Evolutionary conservation across 257 asterid genomes (phyloP).

Genomic region (Cordia subcordata): DNA sequence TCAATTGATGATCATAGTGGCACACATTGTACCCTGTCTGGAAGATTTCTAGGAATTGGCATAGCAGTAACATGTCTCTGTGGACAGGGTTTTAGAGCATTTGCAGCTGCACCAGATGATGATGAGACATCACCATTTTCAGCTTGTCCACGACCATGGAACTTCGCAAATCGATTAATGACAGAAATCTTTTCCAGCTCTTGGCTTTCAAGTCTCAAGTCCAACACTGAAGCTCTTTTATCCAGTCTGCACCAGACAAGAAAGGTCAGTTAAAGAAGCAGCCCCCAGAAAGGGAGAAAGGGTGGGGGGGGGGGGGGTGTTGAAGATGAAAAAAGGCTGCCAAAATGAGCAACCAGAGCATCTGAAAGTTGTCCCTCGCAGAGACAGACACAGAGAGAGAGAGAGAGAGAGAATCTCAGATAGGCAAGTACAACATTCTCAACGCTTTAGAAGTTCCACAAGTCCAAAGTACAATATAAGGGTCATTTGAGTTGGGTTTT

Average conservation of each 20-base stretch:
- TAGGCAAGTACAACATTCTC: no score
- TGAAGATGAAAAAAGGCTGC: no score
- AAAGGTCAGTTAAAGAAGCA: background rate
- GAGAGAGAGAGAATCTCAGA: no score
- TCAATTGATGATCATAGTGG: slow-evolving; percentile 53
- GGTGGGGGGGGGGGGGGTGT: no score
- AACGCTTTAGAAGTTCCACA: no score
- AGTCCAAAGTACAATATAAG: no score
- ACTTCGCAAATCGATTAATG: slow-evolving; percentile 77
- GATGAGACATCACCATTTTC: slow-evolving; percentile 50
- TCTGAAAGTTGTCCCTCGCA: no score
- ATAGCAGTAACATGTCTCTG: slow-evolving; percentile 78
- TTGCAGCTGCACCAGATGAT: slow-evolving; percentile 35
- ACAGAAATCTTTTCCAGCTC: slow-evolving; percentile 76
- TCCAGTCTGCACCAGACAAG: slow-evolving; percentile 53
- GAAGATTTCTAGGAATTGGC: slow-evolving; percentile 70
- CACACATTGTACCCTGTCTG: slow-evolving; percentile 70
- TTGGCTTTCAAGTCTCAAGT: slow-evolving; percentile 66
- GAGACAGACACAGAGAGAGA: no score
- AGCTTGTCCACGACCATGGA: slow-evolving; percentile 73
- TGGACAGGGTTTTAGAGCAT: slow-evolving; percentile 37
- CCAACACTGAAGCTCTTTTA: slow-evolving; percentile 66
- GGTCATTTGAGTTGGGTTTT: no score
- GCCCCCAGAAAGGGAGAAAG: no score
- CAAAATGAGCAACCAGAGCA: no score